Conservation (phyloP, 2,329 filamentous ascomycete genomes). For the Penicillium paneum region DNA sequence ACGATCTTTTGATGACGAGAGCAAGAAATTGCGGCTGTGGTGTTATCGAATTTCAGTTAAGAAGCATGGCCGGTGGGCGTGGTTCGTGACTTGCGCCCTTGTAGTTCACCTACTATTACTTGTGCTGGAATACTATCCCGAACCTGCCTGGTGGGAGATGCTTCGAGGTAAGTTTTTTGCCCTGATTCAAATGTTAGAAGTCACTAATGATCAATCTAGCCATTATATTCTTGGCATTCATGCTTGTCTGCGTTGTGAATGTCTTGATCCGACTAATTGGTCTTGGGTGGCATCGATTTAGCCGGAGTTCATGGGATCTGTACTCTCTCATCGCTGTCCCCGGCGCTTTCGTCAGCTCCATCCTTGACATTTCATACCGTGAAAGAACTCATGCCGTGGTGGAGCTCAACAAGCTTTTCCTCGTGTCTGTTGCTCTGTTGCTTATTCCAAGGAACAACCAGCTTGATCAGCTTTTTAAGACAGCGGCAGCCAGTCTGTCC, state of each 20-base stretch:
- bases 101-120: constrained; percentile 80
- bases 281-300: constrained; percentile 86
- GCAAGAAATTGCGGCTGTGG: constrained; percentile 81
- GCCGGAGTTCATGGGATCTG: constrained; percentile 91
- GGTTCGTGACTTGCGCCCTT: constrained; percentile 72
- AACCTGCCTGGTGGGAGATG: constrained; percentile 66
- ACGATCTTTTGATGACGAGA: constrained; percentile 74
- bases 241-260: constrained; percentile 77
- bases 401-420: constrained; percentile 87
- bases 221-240: constrained; percentile 75
- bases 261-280: constrained; percentile 80
- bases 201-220: constrained; percentile 46
- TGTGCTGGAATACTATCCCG: constrained; percentile 79
- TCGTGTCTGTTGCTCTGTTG: constrained; percentile 83
- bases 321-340: constrained; percentile 78
- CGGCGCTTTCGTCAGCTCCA: constrained; percentile 77
- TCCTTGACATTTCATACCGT: constrained; percentile 62
- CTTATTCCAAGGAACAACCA: constrained; percentile 96
- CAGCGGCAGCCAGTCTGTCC: constrained; percentile 86
- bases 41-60: constrained; percentile 92
- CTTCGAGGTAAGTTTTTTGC: constrained; percentile 52
- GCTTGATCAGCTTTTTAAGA: constrained; percentile 97
- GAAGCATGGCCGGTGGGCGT: constrained; percentile 90
- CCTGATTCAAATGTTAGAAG: background rate
- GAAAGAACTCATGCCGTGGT: constrained; percentile 57